Evolutionary conservation across 345 rosid species (phyloP).

Genomic region (Adansonia digitata): DNA sequence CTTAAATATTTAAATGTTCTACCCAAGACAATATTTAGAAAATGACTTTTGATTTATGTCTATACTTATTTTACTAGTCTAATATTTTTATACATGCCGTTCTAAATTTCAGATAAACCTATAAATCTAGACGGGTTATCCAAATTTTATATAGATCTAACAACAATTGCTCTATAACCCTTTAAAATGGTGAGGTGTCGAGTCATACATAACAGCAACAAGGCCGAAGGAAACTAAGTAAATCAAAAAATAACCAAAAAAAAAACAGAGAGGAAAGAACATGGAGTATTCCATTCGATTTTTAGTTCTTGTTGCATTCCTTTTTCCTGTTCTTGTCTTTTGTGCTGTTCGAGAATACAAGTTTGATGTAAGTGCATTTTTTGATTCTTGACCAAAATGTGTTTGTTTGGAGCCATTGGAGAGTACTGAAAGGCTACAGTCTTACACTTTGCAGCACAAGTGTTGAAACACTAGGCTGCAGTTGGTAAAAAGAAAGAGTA

Average conservation of each 20-base stretch:
- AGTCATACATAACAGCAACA: slow-evolving; percentile 27
- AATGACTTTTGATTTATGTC: too few relatives aligned
- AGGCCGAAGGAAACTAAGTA: not conserved
- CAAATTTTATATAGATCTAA: too few relatives aligned
- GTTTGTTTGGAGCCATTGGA: not conserved
- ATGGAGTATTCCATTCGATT: slow-evolving; percentile 36
- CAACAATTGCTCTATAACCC: slow-evolving; percentile 22
- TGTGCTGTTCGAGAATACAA: slow-evolving; percentile 60
- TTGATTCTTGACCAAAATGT: not conserved
- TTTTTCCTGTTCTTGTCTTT: slow-evolving; percentile 45
- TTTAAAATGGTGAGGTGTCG: slow-evolving; percentile 46
- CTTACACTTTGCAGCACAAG: not conserved
- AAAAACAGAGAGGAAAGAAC: not conserved
- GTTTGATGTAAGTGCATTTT: slow-evolving; percentile 50
- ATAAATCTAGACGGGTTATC: too few relatives aligned
- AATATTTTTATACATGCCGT: too few relatives aligned
- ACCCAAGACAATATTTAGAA: too few relatives aligned
- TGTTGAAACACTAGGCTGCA: not conserved
- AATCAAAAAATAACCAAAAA: slow-evolving; percentile 3
- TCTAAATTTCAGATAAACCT: too few relatives aligned
- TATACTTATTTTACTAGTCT: too few relatives aligned
- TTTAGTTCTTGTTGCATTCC: slow-evolving; percentile 32
- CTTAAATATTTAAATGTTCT: too few relatives aligned
- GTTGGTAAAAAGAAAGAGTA: not conserved
- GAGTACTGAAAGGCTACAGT: not conserved